These are phyloP conservation scores for Chlorella sp. DNA, from an alignment of 139 green algal species.

Conservation along the genomic window DNA sequence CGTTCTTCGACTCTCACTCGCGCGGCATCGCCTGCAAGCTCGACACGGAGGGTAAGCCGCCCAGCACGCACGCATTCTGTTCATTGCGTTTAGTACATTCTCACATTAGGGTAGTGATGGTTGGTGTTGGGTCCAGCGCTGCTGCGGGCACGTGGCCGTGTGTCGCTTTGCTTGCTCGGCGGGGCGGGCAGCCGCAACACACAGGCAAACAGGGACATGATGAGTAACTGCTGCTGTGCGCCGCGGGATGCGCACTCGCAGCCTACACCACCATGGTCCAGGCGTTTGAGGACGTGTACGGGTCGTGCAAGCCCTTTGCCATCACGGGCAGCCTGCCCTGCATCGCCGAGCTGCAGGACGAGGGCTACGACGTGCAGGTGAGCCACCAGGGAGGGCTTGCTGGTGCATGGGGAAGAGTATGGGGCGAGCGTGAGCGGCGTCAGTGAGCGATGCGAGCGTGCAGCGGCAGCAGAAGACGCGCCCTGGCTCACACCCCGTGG, in stretches of 20 bases:
- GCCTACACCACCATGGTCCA: slow-evolving; percentile 52
- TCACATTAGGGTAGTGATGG: neutral
- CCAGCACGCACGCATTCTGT: neutral
- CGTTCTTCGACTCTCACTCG: slow-evolving; percentile 48
- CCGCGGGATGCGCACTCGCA: slow-evolving; percentile 1
- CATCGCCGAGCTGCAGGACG: slow-evolving; percentile 37
- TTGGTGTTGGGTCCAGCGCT: neutral
- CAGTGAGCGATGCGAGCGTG: no score
- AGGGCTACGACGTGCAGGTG: slow-evolving; percentile 9
- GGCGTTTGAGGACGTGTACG: slow-evolving; percentile 50
- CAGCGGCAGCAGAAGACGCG: no score
- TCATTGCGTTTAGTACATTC: neutral
- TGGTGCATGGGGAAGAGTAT: no score
- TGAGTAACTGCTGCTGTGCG: neutral
- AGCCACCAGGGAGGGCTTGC: no score
- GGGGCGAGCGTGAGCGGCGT: no score
- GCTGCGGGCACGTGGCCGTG: neutral
- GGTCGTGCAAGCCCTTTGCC: slow-evolving; percentile 37
- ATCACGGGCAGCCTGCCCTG: slow-evolving; percentile 46
- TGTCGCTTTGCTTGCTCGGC: neutral
- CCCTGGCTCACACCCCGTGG: no score
- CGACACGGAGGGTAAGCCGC: slow-evolving; percentile 26
- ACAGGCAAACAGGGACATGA: neutral
- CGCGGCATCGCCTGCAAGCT: slow-evolving; percentile 60
- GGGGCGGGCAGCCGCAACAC: no score